A percentile compares a stretch with the other conserved stretches of the same genome.
phyloP scores from a whole-genome alignment of 371 early-diverging fungal species.

The Mucor circinelloides region DNA sequence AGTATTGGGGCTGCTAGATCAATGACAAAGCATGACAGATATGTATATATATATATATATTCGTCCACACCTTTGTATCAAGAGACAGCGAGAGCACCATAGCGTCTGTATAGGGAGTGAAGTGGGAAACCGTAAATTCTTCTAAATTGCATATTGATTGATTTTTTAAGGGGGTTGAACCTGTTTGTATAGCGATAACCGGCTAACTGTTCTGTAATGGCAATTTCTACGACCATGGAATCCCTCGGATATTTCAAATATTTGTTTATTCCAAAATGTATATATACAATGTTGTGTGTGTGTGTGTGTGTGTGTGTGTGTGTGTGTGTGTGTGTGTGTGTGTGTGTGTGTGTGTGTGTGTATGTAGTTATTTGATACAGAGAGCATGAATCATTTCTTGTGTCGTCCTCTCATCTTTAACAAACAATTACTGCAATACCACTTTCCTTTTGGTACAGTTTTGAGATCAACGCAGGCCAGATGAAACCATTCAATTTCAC shows the following conservation, averaged over 20 bases:
- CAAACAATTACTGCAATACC: slow-evolving; percentile 87
- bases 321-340: not conserved
- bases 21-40: not conserved
- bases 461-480: slow-evolving; percentile 89
- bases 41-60: no score
- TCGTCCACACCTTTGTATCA: not conserved
- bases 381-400: slow-evolving; percentile 43
- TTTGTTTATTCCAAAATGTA: not conserved
- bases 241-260: not conserved
- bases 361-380: not conserved
- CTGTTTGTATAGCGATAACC: not conserved
- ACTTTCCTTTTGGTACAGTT: slow-evolving; percentile 86
- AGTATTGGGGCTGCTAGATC: not conserved
- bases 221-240: not conserved
- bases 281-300: not conserved
- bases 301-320: not conserved
- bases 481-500: slow-evolving; percentile 97
- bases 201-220: slow-evolving; percentile 3
- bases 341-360: no score
- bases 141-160: not conserved
- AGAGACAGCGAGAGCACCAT: not conserved
- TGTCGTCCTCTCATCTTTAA: slow-evolving; percentile 62
- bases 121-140: not conserved
- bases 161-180: not conserved
- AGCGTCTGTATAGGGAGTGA: not conserved